Evolutionary conservation across 345 rosid species (phyloP), one percentile per base, ranked within the genome.

Genomic region (Eucalyptus lansdowneana): DNA sequence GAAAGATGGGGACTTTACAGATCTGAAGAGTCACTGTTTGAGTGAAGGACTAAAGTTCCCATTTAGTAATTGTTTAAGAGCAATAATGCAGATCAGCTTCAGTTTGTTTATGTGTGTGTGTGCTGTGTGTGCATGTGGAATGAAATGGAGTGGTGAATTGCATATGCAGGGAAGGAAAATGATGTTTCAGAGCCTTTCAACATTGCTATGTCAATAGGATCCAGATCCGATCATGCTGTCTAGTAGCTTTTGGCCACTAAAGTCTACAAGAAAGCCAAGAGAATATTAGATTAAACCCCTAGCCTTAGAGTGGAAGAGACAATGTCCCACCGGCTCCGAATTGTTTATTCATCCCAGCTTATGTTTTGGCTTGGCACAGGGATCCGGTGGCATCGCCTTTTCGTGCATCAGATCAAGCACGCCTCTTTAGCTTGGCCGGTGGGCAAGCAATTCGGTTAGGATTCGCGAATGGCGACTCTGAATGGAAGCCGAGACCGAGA

Each of bases 211-310:
- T 8, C 44, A 62, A 89, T n/a, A 86, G 50, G 60, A 60, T 90
- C 80, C 56, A 53, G 40, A 56, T 90, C 87, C 19, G 91, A 87
- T 90, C 88, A 90, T 81, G 86, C 50, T 90, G 89, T 90, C 91
- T 51, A 87, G 87, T 34, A 88, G 83, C 87, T 87, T 87, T 90
- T 90, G 85, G 87, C 86, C 80, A 51, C 58, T 37, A 58, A 60
- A 16, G 88, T 17, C 45, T 58, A 16, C 4, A 62, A 49, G 86
- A 60, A 89, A 86, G 76, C 29, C 24, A 85, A 60, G 86, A 15
- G 45, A 19, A 62, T 83, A 22, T 17, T 7, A 56, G 87, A 86
- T 50, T 21, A 45, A 21, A 47, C 50, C 53, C 16, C 53, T 49
- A 58, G 34, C 40, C 87, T 56, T 88, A 17, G 90, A 42, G 54